Evolutionary conservation across 2,329 filamentous ascomycete species (phyloP), one percentile per base, ranked within the genome.

Genomic region (Colletotrichum spaethianum): DNA sequence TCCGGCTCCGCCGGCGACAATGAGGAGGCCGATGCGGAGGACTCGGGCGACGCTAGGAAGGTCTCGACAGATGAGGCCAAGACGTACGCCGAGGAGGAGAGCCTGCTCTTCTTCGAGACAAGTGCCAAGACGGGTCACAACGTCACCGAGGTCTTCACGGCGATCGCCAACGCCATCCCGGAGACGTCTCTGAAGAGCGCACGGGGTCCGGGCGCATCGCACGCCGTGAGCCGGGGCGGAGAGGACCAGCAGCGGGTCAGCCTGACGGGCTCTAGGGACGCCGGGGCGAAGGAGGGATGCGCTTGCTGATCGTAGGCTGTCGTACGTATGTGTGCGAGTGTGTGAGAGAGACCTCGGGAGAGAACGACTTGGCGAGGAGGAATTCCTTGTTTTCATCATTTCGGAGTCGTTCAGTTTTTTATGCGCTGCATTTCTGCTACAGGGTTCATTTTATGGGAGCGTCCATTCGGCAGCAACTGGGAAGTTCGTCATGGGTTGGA

Each of bases 131-230:
- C 94, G 4, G 96, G 96, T 33, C 90, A 93, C 80, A 98, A 98
- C 82, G 96, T 99, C 48, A 91, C 93, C 64, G 96, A 98, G 78
- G 96, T 99, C 40, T 99, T 99, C 81, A 98, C 95, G 56, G 96
- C 96, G 40, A 99, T 99, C 80, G 96, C 96, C 72, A 98, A 98
- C 80, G 95, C 95, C 50, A 99, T 99, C 78, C 96, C 96, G 1
- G 96, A 99, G 87, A 97, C 95, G 63, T 98, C 94, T 74, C 86
- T 98, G 81, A 98, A 98, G 90, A 95, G 93, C 62, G 90, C 93
- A 42, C 90, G 94, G 76, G 93, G 93, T n/a, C 86, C 89, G 23
- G 92, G 91, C 59, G 87, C 90, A 23, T 85, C 88, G 69, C 87
- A 86, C 75, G 84, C 88, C 67, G 86, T 89, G 78, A 89, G 90